phyloP scores from a whole-genome alignment of 2,329 filamentous ascomycete species.

The Phialemoniopsis sp. region DNA sequence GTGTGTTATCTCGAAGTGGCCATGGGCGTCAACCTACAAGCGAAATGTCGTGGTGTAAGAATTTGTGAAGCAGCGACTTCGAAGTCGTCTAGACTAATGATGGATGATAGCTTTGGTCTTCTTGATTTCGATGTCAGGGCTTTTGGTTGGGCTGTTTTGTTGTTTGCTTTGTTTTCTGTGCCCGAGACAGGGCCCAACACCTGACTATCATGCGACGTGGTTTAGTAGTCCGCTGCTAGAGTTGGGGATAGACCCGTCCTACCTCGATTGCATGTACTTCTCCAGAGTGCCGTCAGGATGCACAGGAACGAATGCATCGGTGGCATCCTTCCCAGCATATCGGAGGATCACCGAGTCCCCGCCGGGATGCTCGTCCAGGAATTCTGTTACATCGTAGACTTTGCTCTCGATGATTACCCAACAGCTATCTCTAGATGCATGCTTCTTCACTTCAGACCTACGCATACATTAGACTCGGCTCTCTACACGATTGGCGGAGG shows the following conservation, averaged over 20 bases:
- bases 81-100: background rate
- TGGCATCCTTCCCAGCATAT: slow-evolving; percentile 1
- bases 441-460: background rate
- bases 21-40: background rate
- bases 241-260: background rate
- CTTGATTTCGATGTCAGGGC: background rate
- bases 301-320: background rate
- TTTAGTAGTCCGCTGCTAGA: background rate
- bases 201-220: background rate
- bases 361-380: background rate
- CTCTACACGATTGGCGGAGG: no score
- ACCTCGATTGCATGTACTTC: background rate
- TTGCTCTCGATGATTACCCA: background rate
- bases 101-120: background rate
- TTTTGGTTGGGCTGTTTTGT: background rate
- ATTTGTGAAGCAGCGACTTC: background rate
- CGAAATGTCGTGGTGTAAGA: background rate
- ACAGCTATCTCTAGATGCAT: background rate
- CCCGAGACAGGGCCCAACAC: background rate
- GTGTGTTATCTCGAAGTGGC: no score
- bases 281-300: background rate
- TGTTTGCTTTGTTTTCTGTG: no score
- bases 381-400: background rate
- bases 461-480: no score
- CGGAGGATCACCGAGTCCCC: background rate